These are phyloP conservation scores for Candida coleopterorum DNA, from an alignment of 805 yeast species.

Conservation along the genomic window DNA sequence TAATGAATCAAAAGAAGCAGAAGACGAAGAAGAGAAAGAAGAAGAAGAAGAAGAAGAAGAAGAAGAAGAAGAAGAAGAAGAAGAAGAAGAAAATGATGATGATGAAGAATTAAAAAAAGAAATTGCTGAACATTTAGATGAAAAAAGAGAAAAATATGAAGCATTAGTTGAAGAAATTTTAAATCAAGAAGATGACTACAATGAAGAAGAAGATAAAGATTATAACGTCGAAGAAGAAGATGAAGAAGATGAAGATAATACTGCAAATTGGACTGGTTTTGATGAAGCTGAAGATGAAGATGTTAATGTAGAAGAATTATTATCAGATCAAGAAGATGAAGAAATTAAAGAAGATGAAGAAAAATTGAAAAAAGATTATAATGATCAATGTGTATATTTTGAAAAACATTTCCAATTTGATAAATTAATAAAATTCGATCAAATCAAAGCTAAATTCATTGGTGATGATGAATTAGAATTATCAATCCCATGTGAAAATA, in stretches of 20 bases:
- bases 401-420: constrained; percentile 41
- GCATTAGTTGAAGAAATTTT: constrained; percentile 6
- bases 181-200: constrained; percentile 13
- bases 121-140: constrained; percentile 4
- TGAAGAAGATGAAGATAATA: constrained; percentile 7
- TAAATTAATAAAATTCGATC: constrained; percentile 31
- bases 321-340: constrained; percentile 24
- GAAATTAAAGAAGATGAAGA: constrained; percentile 38
- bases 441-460: constrained; percentile 35
- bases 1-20: constrained; percentile 11
- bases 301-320: constrained; percentile 6
- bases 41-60: constrained; percentile 14
- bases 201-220: constrained; percentile 10
- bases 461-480: constrained; percentile 39
- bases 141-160: constrained; percentile 3
- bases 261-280: constrained; percentile 9
- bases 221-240: constrained; percentile 11
- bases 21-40: constrained; percentile 13
- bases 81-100: constrained; percentile 7
- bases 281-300: constrained; percentile 12
- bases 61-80: constrained; percentile 10
- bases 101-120: constrained; percentile 6
- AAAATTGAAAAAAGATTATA: constrained; percentile 32
- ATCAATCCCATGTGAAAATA: constrained; percentile 33
- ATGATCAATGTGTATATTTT: constrained; percentile 36